These are phyloP conservation scores for Lachnellula arida DNA, from an alignment of 2,329 filamentous ascomycete species.

Conservation along the genomic window DNA sequence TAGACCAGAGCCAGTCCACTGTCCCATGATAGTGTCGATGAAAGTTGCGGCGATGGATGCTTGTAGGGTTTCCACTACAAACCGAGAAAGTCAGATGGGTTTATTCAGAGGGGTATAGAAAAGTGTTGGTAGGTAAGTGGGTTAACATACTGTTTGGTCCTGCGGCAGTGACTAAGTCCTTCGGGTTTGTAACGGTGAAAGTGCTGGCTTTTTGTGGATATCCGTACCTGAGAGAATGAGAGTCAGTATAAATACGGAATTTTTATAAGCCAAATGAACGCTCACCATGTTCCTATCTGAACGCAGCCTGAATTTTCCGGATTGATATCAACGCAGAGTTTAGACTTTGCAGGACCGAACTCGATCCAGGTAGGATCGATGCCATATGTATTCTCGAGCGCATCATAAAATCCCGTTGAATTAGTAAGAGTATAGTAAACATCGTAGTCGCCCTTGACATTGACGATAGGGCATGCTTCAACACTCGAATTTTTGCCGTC, in stretches of 20 bases:
- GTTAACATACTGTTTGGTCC: slow-evolving; percentile 1
- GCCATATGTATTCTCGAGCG: slow-evolving; percentile 2
- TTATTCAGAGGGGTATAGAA: too few species aligned
- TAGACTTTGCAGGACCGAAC: too few species aligned
- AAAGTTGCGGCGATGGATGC: neutral
- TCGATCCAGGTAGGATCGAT: slow-evolving; percentile 3
- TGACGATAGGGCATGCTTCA: neutral
- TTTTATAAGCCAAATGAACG: neutral
- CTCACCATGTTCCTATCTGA: too few species aligned
- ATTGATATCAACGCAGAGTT: neutral
- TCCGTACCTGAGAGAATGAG: too few species aligned
- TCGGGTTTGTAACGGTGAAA: slow-evolving; percentile 8
- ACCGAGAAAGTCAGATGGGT: too few species aligned
- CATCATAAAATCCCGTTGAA: neutral
- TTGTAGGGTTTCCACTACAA: neutral
- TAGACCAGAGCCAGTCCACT: slow-evolving; percentile 3
- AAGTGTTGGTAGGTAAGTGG: too few species aligned
- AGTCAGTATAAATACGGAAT: too few species aligned
- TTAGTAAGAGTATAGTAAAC: slow-evolving; percentile 1
- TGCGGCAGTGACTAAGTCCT: slow-evolving; percentile 9
- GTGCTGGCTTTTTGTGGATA: neutral
- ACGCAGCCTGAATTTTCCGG: too few species aligned
- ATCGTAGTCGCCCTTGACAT: neutral
- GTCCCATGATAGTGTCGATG: neutral
- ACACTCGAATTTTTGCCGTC: neutral